Evolutionary conservation across 345 rosid genomes (phyloP).

Genomic region (Syzygium aqueum): DNA sequence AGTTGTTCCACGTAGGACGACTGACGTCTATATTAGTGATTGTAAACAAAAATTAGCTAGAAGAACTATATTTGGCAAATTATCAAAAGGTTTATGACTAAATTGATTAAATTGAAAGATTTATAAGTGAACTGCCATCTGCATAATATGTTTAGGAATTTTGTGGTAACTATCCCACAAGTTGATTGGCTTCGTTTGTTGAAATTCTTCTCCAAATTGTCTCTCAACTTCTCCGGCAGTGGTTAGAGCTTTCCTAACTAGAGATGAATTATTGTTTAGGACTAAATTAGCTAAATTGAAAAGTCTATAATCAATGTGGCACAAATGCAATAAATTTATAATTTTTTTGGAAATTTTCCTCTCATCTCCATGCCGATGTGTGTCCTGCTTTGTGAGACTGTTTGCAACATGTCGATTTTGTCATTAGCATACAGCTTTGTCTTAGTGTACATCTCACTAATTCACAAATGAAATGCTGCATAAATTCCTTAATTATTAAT

Average conservation of each 20-base stretch:
- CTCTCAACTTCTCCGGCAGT: not conserved
- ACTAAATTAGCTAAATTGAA: no score
- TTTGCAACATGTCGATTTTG: not conserved
- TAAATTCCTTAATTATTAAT: not conserved
- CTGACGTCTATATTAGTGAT: fast-evolving
- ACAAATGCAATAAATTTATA: no score
- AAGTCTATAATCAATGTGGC: no score
- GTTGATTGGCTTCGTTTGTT: not conserved
- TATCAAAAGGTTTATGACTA: no score
- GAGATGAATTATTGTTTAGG: no score
- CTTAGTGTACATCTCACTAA: not conserved
- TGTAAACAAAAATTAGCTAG: no score
- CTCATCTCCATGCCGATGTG: slow-evolving; percentile 65
- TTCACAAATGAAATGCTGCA: not conserved
- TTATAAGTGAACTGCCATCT: not conserved
- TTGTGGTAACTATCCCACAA: not conserved
- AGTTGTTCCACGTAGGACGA: fast-evolving
- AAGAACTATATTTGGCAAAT: no score
- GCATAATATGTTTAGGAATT: not conserved
- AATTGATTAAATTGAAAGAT: no score
- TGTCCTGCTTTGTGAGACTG: slow-evolving; percentile 40
- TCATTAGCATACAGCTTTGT: not conserved
- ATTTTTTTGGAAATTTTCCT: no score
- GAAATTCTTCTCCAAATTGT: not conserved
- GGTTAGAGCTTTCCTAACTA: not conserved